These are phyloP conservation scores for Suillus subaureus DNA, from an alignment of 768 basidiomycete species.

Conservation along the genomic window DNA sequence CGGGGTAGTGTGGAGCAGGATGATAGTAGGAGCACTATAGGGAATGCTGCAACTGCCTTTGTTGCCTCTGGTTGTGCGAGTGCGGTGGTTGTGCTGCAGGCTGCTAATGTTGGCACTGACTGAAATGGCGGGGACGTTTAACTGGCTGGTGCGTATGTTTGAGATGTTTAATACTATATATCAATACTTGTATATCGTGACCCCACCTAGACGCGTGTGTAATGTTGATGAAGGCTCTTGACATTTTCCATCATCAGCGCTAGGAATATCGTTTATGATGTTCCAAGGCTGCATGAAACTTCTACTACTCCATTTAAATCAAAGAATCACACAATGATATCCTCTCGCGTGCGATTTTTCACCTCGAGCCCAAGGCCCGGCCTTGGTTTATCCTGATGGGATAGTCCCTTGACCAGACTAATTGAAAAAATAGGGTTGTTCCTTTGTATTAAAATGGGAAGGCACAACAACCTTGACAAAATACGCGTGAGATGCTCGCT, in stretches of 20 bases:
- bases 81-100: constrained; percentile 72
- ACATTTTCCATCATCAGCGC: background rate
- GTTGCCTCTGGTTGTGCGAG: constrained; percentile 59
- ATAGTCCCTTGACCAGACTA: too few species aligned
- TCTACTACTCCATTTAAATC: background rate
- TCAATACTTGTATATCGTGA: background rate
- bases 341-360: too few species aligned
- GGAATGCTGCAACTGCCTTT: constrained; percentile 80
- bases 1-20: constrained; percentile 12
- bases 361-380: too few species aligned
- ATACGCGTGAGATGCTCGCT: too few species aligned
- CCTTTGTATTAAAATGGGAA: too few species aligned
- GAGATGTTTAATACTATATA: background rate
- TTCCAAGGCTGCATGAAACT: background rate
- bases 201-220: background rate
- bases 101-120: constrained; percentile 36
- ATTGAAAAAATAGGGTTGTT: too few species aligned
- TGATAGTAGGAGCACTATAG: constrained; percentile 73
- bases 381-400: background rate
- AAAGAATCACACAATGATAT: background rate
- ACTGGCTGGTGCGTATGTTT: background rate
- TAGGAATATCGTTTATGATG: background rate
- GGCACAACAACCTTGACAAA: too few species aligned
- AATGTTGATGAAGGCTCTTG: background rate
- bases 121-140: background rate